These are phyloP conservation scores for Lactarius sanguifluus DNA, from an alignment of 768 basidiomycete species.

Conservation along the genomic window DNA sequence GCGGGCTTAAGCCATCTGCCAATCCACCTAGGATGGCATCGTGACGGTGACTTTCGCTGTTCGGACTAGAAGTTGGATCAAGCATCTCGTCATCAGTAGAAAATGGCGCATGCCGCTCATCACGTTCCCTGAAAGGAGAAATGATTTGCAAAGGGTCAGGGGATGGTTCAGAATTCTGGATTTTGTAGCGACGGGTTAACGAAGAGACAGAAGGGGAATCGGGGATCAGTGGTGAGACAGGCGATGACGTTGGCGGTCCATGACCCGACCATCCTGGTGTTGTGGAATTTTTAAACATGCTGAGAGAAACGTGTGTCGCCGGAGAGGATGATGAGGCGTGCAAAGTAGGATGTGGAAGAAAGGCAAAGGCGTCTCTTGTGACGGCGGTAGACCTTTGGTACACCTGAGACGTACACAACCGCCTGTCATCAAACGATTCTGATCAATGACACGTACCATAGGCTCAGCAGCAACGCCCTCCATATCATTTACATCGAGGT, in stretches of 20 bases:
- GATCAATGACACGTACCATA: slow-evolving; percentile 3
- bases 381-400: neutral
- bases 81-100: neutral
- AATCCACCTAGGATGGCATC: neutral
- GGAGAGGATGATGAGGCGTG: neutral
- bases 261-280: neutral
- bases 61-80: neutral
- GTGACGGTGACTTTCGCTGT: neutral
- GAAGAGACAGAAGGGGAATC: slow-evolving; percentile 3
- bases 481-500: slow-evolving; percentile 11
- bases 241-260: slow-evolving; percentile 10
- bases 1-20: neutral
- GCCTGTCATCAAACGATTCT: slow-evolving; percentile 1
- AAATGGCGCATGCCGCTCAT: neutral
- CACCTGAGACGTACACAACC: slow-evolving; percentile 13
- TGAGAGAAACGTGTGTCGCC: neutral
- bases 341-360: neutral
- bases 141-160: slow-evolving; percentile 13
- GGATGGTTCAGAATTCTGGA: neutral
- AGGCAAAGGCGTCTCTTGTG: neutral
- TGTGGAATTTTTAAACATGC: neutral
- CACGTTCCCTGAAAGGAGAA: neutral
- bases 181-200: neutral
- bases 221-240: neutral
- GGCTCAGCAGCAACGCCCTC: neutral